These are phyloP conservation scores for Magnaporthiopsis rhizophila DNA, from an alignment of 2,329 filamentous ascomycete genomes.

Conservation along the genomic window DNA sequence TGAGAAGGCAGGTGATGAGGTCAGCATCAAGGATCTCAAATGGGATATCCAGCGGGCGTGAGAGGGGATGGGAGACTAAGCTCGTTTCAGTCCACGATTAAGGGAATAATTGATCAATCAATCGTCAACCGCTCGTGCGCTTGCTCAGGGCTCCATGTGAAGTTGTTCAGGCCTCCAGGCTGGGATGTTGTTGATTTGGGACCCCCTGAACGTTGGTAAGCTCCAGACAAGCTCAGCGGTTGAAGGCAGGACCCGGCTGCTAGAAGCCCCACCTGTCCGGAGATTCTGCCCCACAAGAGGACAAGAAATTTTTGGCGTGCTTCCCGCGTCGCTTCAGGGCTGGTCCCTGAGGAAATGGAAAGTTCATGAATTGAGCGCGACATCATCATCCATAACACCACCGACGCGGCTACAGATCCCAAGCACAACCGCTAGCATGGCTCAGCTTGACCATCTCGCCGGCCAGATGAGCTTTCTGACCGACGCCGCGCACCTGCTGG, in stretches of 20 bases:
- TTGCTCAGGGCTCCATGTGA: background rate
- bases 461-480: constrained; percentile 39
- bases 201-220: background rate
- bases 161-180: too few relatives aligned
- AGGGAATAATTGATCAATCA: too few relatives aligned
- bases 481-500: constrained; percentile 51
- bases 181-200: background rate
- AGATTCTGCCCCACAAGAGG: background rate
- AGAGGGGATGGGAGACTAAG: constrained; percentile 13
- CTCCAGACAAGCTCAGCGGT: background rate
- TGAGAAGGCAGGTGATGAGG: constrained; percentile 85
- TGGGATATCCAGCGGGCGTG: constrained; percentile 76
- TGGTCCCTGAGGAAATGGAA: background rate
- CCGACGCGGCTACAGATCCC: background rate
- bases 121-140: too few relatives aligned
- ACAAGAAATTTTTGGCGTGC: background rate
- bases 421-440: constrained; percentile 6
- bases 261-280: background rate
- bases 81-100: too few relatives aligned
- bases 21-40: constrained; percentile 80
- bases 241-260: background rate
- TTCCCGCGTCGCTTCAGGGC: background rate
- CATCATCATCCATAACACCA: background rate
- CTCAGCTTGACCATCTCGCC: constrained; percentile 12
- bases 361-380: background rate